These are phyloP conservation scores for Colletotrichum caudatum DNA, from an alignment of 2,329 filamentous ascomycete genomes.

Conservation along the genomic window DNA sequence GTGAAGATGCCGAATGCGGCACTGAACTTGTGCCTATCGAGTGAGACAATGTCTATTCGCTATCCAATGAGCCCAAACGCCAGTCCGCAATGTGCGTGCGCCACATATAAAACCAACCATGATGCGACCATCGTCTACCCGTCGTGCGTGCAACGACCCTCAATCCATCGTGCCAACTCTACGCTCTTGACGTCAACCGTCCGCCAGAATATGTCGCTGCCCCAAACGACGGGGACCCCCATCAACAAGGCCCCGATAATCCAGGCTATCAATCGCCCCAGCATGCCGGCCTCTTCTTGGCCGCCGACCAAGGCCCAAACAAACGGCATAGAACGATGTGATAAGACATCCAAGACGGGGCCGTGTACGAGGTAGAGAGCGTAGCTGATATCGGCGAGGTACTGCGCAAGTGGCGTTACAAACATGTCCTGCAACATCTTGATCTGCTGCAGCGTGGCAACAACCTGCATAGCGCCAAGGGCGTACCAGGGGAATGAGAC, in stretches of 20 bases:
- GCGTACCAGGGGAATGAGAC: constrained; percentile 53
- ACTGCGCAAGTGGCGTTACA: constrained; percentile 62
- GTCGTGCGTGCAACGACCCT: constrained; percentile 46
- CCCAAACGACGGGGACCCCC: constrained; percentile 60
- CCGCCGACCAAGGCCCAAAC: constrained; percentile 48
- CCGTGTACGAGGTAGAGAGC: constrained; percentile 71
- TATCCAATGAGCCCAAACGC: constrained; percentile 17
- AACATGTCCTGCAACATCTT: constrained; percentile 53
- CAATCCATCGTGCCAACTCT: constrained; percentile 62
- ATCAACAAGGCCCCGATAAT: constrained; percentile 53
- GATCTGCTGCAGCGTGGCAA: constrained; percentile 50
- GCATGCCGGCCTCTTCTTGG: constrained; percentile 49
- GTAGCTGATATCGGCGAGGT: constrained; percentile 68
- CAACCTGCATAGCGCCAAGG: constrained; percentile 50
- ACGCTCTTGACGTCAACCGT: constrained; percentile 62
- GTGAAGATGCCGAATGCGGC: background rate
- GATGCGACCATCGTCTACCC: constrained; percentile 1
- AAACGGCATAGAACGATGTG: constrained; percentile 43
- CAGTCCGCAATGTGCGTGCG: constrained; percentile 3
- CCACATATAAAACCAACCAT: background rate
- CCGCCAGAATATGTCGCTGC: constrained; percentile 70
- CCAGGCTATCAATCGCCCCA: constrained; percentile 51
- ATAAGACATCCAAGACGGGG: constrained; percentile 57
- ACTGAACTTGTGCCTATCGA: constrained; percentile 20
- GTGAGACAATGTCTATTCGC: constrained; percentile 14